A percentile compares a stretch with the other conserved stretches of the same genome.
phyloP scores from a whole-genome alignment of 306 rosid species.

The Fagus crenata region DNA sequence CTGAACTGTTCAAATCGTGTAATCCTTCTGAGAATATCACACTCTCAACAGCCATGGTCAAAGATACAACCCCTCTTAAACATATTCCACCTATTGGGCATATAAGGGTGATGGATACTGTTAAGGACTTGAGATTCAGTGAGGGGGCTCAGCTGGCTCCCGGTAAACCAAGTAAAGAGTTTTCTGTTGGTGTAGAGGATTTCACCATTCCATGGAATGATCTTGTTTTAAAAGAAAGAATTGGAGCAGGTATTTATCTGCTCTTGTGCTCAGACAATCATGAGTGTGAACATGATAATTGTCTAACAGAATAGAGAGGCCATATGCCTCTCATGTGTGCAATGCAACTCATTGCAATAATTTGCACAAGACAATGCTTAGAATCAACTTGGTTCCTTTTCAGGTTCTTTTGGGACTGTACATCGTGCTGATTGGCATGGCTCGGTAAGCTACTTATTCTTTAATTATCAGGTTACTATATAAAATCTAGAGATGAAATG shows the following conservation, averaged over 20 bases:
- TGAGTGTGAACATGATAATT: constrained; percentile 17
- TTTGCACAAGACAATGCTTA: constrained; percentile 18
- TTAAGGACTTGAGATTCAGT: constrained; percentile 46
- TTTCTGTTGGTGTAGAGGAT: constrained; percentile 65
- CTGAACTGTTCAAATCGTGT: constrained; percentile 44
- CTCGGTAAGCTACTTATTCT: constrained; percentile 63
- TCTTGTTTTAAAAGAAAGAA: constrained; percentile 77
- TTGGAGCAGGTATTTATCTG: constrained; percentile 77
- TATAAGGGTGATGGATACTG: constrained; percentile 45
- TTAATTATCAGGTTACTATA: constrained; percentile 5
- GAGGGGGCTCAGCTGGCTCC: constrained; percentile 59
- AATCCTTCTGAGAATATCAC: constrained; percentile 46
- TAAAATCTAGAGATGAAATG: not conserved
- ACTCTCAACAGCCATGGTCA: constrained; percentile 41
- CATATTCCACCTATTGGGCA: constrained; percentile 43
- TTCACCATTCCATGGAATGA: constrained; percentile 83
- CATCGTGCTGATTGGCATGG: constrained; percentile 99
- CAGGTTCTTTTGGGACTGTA: constrained; percentile 98
- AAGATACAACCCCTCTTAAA: constrained; percentile 52
- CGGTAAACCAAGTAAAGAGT: constrained; percentile 48
- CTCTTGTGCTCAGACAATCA: not conserved
- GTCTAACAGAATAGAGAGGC: constrained; percentile 15
- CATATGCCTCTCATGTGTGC: constrained; percentile 26
- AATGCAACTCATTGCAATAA: constrained; percentile 23
- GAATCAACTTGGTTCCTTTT: constrained; percentile 36